Percentiles rank a stretch among this genome's conserved stretches.
Conservation (phyloP, 257 asterid genomes). For the Capsicum chinense region DNA sequence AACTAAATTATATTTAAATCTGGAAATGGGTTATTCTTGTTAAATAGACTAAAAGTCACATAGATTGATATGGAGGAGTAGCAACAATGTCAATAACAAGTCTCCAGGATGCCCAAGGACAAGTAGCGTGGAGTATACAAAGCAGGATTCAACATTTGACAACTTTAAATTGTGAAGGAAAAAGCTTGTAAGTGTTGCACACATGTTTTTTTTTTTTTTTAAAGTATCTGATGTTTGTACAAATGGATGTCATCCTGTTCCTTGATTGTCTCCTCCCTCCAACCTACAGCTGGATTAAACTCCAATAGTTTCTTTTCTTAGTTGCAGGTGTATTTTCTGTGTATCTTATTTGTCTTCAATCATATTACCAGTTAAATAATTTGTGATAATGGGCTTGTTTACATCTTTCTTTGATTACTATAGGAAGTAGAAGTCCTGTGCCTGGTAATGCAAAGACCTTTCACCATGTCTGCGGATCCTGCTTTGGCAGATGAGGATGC, state of each 20-base stretch:
- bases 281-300: not conserved
- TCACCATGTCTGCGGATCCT: constrained; percentile 74
- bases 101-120: not conserved
- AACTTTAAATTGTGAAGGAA: not conserved
- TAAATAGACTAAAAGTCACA: not conserved
- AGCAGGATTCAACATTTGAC: constrained; percentile 4
- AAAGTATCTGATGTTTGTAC: not conserved
- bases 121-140: not conserved
- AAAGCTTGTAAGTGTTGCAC: not conserved
- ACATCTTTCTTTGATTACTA: constrained; percentile 40
- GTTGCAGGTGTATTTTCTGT: not conserved
- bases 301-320: not conserved
- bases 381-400: constrained; percentile 34
- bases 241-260: not conserved
- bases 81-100: not conserved
- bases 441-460: constrained; percentile 48
- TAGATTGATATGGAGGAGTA: not conserved
- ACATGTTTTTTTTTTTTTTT: not conserved
- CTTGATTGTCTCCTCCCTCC: not conserved
- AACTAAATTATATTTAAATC: not conserved
- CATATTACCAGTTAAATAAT: not conserved
- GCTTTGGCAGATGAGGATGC: constrained; percentile 73
- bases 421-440: constrained; percentile 37
- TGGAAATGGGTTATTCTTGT: not conserved
- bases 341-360: not conserved